Conservation (phyloP, 441 rosid genomes). For the Gossypium schwendimanii region DNA sequence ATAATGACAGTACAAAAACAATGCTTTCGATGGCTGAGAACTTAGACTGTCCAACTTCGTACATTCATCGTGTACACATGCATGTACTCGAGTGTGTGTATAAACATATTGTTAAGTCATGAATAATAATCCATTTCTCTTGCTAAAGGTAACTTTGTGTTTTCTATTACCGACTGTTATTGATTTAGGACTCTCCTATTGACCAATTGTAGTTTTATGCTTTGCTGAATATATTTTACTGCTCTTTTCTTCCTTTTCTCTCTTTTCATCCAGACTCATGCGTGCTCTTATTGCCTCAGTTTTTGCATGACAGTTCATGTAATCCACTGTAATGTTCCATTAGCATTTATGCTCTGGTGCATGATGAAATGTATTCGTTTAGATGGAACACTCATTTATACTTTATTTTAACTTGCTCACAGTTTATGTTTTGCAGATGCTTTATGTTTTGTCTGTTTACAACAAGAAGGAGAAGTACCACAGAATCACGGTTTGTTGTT, state of each 20-base stretch:
- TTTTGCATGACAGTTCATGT: background rate
- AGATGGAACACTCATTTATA: background rate
- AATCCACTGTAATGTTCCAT: background rate
- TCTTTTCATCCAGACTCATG: background rate
- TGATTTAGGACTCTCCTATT: background rate
- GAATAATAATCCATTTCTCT: background rate
- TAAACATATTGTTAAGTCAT: background rate
- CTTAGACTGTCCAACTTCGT: background rate
- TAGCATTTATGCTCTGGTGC: background rate
- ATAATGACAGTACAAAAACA: background rate
- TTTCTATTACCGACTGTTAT: background rate
- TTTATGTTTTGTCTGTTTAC: slow-evolving; percentile 83
- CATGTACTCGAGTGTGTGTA: background rate
- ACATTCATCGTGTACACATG: background rate
- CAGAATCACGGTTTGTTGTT: slow-evolving; percentile 64
- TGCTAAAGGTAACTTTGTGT: background rate
- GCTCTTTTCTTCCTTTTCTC: background rate
- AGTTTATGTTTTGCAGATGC: slow-evolving; percentile 61
- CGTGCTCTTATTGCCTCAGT: background rate
- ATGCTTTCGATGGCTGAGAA: background rate
- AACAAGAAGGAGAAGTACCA: slow-evolving; percentile 91
- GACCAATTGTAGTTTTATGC: background rate
- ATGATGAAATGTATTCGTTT: background rate
- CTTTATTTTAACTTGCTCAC: slow-evolving; percentile 10
- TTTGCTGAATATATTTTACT: background rate